Base-by-base conservation (phyloP, 2,329 filamentous ascomycete species). In the Xylaria multiplex region DNA sequence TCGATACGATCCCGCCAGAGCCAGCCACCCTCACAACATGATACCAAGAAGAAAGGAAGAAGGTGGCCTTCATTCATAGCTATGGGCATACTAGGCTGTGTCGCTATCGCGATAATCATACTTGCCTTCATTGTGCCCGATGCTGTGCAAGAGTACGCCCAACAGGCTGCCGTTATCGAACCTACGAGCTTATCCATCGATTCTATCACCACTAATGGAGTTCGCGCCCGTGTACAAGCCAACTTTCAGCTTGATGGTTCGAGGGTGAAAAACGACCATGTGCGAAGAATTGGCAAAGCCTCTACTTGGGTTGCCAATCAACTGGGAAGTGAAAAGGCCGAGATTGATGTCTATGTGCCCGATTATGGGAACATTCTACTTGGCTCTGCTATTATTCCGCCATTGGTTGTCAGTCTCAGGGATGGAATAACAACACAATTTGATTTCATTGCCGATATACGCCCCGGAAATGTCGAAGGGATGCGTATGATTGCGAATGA, bases 141-240 rank as follows among this genome's bases (percentile, higher is more conserved):
- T 16, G 88, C 90, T 7, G 88, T 97, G 11, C 89, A 97, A 79
- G 87, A 93, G 76, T 99, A 99, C 79, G 92, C 91, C 55, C 91
- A 95, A 79, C 85, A 94, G 77, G 93, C 94, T 2, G 85, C 90
- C 27, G 88, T 95, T 19, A 87, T 99, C 70, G 88, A 94, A 75
- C 93, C 96, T 1, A 93, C 91, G 6, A 91, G 90, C 71, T 80
- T 99, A 22, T 93, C 93, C 1, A 89, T 99, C 66, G 91, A 96
- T 74, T 93, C 91, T 2, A 91, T 97, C 70, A 97, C 93, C 0
- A 76, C 88, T 7, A 85, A 90, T 65, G 95, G 96, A 13, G 87
- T 97, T 8, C 88, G 86, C 67, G 91, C 93, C 37, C 89, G 93
- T 69, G 84, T 99, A 53, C 90, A 94, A 74, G 95, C 92, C 22